Conservation (phyloP, 2,329 filamentous ascomycete species). For the Botrytis galanthina region DNA sequence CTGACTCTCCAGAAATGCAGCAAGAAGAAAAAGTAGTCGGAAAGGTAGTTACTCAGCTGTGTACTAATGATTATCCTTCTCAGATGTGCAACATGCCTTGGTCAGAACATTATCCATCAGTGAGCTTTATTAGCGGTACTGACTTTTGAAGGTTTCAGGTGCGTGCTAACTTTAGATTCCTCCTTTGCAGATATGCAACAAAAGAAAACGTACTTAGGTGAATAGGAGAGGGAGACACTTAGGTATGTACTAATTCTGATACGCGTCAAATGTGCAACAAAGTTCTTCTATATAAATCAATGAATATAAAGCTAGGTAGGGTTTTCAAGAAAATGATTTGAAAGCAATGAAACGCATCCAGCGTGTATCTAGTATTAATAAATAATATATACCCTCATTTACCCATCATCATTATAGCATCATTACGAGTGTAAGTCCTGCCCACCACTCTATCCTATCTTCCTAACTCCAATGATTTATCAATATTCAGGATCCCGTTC, state of each 20-base stretch:
- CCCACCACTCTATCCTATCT: not conserved
- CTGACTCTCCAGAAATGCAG: too few relatives aligned
- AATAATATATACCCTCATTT: not conserved
- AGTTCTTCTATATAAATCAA: not conserved
- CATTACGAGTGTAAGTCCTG: not conserved
- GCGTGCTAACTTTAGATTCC: not conserved
- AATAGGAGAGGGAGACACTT: not conserved
- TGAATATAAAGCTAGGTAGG: not conserved
- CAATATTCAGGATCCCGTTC: not conserved
- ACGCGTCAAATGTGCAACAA: not conserved
- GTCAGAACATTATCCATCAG: too few relatives aligned
- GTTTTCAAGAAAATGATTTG: rapidly evolving
- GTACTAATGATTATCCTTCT: too few relatives aligned
- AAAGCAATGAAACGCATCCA: not conserved
- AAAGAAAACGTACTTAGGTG: not conserved
- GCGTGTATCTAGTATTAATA: not conserved
- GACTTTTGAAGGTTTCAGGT: too few relatives aligned
- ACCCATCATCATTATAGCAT: not conserved
- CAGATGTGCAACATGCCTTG: too few relatives aligned
- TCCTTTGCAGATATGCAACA: not conserved
- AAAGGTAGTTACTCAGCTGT: too few relatives aligned
- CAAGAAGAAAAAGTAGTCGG: too few relatives aligned
- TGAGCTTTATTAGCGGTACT: too few relatives aligned
- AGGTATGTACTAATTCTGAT: not conserved
- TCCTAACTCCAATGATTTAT: not conserved